A percentile compares a stretch with the other conserved stretches of the same genome.
Conservation (phyloP, 1,139 yeast genomes). For the Pneumocystis oryctolagi region DNA sequence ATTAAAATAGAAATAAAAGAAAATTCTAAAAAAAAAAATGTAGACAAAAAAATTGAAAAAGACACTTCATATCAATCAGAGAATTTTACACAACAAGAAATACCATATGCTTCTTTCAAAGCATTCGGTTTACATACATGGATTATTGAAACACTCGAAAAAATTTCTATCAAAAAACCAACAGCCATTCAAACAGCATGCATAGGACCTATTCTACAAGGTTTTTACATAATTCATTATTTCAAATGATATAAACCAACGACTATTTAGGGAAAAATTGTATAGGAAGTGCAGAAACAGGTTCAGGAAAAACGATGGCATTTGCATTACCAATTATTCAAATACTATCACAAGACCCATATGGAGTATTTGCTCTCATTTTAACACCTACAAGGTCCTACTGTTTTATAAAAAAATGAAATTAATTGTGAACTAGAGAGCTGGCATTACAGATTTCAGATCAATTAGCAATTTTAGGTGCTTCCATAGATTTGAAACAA, state of each 20-base stretch:
- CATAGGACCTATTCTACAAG: slow-evolving; percentile 69
- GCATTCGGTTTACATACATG: slow-evolving; percentile 69
- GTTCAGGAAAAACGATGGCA: slow-evolving; percentile 95
- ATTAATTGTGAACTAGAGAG: slow-evolving; percentile 35
- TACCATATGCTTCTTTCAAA: slow-evolving; percentile 30
- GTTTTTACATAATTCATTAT: slow-evolving; percentile 3
- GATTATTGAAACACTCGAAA: slow-evolving; percentile 63
- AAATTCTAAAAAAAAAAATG: not conserved
- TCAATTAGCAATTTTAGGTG: slow-evolving; percentile 85
- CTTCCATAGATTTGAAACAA: slow-evolving; percentile 69
- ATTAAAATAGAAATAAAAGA: not conserved
- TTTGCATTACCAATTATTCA: slow-evolving; percentile 94
- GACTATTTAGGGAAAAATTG: slow-evolving; percentile 49
- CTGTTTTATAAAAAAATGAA: not conserved
- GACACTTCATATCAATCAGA: not conserved
- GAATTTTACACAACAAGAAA: not conserved
- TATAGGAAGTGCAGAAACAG: slow-evolving; percentile 97
- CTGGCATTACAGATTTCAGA: slow-evolving; percentile 93
- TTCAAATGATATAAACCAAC: not conserved
- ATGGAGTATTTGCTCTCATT: slow-evolving; percentile 76
- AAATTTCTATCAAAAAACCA: slow-evolving; percentile 74
- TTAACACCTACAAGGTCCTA: slow-evolving; percentile 59
- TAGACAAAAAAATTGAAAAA: not conserved
- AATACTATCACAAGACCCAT: slow-evolving; percentile 88
- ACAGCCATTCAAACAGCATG: slow-evolving; percentile 79